phyloP scores from a whole-genome alignment of 208 protist genomes.

The Trypanosoma theileri region DNA sequence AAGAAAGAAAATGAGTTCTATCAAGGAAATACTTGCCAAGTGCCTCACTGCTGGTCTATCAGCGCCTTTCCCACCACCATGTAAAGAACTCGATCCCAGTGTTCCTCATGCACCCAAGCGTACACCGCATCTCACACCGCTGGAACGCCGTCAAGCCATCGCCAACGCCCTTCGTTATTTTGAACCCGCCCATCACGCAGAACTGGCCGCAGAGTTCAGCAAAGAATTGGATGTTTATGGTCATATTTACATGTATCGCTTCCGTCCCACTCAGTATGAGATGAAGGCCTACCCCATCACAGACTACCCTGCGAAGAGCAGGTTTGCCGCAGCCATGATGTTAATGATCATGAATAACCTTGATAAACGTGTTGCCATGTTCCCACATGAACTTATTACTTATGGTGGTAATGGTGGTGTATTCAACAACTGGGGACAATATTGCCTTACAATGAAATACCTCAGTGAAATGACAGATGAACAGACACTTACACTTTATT shows the following conservation, averaged over 20 bases:
- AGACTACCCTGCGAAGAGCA: conserved; percentile 33
- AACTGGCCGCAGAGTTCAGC: conserved; percentile 69
- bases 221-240: conserved; percentile 71
- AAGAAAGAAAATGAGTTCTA: conserved; percentile 4
- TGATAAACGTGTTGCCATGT: conserved; percentile 80
- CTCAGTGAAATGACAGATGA: conserved; percentile 77
- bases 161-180: conserved; percentile 84
- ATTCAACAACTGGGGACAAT: conserved; percentile 88
- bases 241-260: conserved; percentile 91
- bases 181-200: conserved; percentile 38
- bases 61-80: conserved; percentile 12
- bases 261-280: conserved; percentile 67
- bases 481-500: conserved; percentile 86
- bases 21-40: conserved; percentile 23
- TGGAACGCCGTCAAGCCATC: conserved; percentile 49
- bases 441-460: conserved; percentile 82
- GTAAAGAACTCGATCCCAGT: conserved; percentile 10
- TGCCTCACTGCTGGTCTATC: conserved; percentile 31
- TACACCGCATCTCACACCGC: conserved; percentile 26
- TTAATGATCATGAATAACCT: conserved; percentile 93
- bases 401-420: conserved; percentile 90
- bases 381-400: conserved; percentile 88
- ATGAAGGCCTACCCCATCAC: conserved; percentile 38
- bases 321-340: conserved; percentile 78
- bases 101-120: conserved; percentile 64